Conservation (phyloP, 192 early-diverging fungal genomes). For the Gonapodya prolifera region DNA sequence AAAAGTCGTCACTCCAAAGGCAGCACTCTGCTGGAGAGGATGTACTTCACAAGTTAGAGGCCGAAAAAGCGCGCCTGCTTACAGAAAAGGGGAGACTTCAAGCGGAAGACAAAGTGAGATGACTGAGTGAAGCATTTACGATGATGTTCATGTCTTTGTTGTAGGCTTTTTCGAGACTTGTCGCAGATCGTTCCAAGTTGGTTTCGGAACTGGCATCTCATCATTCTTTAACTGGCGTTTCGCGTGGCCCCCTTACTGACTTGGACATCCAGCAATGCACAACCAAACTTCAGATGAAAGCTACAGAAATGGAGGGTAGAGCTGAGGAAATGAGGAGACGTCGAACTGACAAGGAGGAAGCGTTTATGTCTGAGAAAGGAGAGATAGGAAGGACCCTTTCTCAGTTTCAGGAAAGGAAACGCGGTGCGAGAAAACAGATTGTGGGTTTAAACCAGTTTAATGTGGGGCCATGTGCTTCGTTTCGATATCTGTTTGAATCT, state of each 20-base stretch:
- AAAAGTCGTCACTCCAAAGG: conserved; percentile 11
- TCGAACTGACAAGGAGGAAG: not conserved
- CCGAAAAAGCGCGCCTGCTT: conserved; percentile 17
- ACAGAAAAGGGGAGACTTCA: conserved; percentile 34
- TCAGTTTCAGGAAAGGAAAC: not conserved
- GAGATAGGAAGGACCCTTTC: not conserved
- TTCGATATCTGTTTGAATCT: not conserved
- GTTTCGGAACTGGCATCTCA: conserved; percentile 22
- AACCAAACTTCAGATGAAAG: conserved; percentile 22
- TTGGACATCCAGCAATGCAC: conserved; percentile 29
- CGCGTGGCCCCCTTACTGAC: conserved; percentile 16
- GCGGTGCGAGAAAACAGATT: not conserved
- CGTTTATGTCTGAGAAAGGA: not conserved
- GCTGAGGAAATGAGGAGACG: conserved; percentile 15
- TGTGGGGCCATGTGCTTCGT: not conserved
- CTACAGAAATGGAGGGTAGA: conserved; percentile 21
- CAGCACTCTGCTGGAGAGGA: conserved; percentile 5
- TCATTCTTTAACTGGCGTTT: conserved; percentile 26
- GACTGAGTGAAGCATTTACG: not conserved
- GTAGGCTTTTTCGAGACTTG: not conserved
- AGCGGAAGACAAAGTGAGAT: conserved; percentile 33
- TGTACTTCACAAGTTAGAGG: conserved; percentile 12
- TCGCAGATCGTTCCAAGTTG: conserved; percentile 26
- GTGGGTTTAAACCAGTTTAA: not conserved
- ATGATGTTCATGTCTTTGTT: not conserved